Conservation (phyloP, 495 filamentous ascomycete genomes). For the Penicillium lagena region DNA sequence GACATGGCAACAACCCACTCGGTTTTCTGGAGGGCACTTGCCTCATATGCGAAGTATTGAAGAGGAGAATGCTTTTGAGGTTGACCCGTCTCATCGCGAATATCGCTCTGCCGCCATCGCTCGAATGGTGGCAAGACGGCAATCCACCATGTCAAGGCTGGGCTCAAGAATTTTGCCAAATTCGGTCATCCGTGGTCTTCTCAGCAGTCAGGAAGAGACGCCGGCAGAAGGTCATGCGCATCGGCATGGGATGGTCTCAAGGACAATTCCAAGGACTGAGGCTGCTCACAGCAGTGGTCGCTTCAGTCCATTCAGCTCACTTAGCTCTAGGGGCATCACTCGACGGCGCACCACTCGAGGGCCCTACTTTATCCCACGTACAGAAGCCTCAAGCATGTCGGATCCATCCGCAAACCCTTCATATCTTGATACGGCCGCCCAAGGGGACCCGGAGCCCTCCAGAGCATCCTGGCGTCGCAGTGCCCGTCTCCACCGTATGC, state of each 20-base stretch:
- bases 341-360: constrained; percentile 31
- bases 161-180: constrained; percentile 46
- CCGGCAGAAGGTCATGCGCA: constrained; percentile 44
- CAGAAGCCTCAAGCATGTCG: constrained; percentile 20
- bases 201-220: constrained; percentile 42
- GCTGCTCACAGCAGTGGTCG: constrained; percentile 28
- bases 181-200: constrained; percentile 36
- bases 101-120: constrained; percentile 30
- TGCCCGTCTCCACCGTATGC: constrained; percentile 35
- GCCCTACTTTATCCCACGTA: constrained; percentile 34
- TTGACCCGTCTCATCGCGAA: constrained; percentile 21
- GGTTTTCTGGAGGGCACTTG: constrained; percentile 5
- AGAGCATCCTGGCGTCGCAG: constrained; percentile 38
- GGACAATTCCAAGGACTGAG: constrained; percentile 33
- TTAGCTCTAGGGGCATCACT: constrained; percentile 32
- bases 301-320: constrained; percentile 37
- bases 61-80: constrained; percentile 22
- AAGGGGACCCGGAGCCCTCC: constrained; percentile 22
- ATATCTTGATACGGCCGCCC: constrained; percentile 16
- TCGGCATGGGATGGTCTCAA: constrained; percentile 39
- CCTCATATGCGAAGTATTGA: constrained; percentile 30
- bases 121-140: constrained; percentile 40
- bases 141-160: constrained; percentile 45
- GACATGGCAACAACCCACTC: constrained; percentile 17
- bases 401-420: constrained; percentile 16